Conservation (phyloP, 148 eudicot genomes). For the Gaultheria prostrata region DNA sequence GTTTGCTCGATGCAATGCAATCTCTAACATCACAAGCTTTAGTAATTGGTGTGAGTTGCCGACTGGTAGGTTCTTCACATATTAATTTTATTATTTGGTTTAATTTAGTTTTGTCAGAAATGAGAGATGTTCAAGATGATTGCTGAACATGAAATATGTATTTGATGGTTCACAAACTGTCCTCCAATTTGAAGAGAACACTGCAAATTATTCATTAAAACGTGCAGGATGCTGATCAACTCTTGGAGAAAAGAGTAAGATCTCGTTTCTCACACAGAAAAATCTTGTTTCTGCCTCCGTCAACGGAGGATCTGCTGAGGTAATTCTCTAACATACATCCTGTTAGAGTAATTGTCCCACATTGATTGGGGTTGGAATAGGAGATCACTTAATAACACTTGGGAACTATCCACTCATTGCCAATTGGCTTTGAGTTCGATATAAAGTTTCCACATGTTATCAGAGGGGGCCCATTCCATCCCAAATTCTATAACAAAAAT, state of each 20-base stretch:
- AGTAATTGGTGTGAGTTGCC: constrained; percentile 85
- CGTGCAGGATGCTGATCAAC: constrained; percentile 96
- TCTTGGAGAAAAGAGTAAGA: constrained; percentile 92
- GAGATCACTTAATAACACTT: too few relatives aligned
- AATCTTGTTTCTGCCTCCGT: constrained; percentile 78
- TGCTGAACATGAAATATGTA: background rate
- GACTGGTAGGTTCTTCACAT: constrained; percentile 54
- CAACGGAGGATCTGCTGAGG: constrained; percentile 71
- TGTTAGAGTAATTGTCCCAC: too few relatives aligned
- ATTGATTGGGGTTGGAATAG: too few relatives aligned
- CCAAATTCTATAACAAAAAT: too few relatives aligned
- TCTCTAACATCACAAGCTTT: constrained; percentile 92
- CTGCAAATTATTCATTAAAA: constrained; percentile 10
- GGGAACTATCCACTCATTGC: too few relatives aligned
- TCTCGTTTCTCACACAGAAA: constrained; percentile 98
- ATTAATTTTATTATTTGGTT: background rate
- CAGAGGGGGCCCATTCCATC: too few relatives aligned
- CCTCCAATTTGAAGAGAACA: background rate
- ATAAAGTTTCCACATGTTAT: too few relatives aligned
- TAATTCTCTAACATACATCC: constrained; percentile 15
- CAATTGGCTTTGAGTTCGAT: too few relatives aligned
- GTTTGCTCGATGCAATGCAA: constrained; percentile 96
- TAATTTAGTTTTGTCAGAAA: background rate
- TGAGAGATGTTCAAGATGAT: background rate
- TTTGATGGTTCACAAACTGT: background rate